Evolutionary conservation across 768 basidiomycete species (phyloP), one percentile per base, ranked within the genome.

Genomic region (Hericium erinaceus): DNA sequence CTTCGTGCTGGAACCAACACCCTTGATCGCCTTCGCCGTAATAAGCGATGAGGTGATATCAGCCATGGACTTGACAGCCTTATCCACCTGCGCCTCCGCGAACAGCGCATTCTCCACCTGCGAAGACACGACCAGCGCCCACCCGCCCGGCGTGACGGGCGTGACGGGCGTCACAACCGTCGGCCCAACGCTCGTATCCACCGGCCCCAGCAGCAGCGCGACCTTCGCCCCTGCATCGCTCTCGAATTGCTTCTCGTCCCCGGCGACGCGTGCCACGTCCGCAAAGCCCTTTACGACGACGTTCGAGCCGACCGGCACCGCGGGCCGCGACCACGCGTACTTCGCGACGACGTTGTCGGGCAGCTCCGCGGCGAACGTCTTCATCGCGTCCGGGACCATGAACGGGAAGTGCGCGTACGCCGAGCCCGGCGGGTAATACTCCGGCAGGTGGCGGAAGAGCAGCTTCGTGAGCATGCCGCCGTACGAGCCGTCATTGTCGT

Each of bases 381-480:
- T 66, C 75, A 84, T 78, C 57, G 61, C 70, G 16, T 66, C 65
- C 37, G 90, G 89, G 4, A 79, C 80, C 64, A 87, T 65, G 77
- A 94, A 87, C 10, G 92, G 90, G 78, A 93, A 93, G 65, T 87
- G 84, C 1, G 82, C 88, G 64, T 89, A 89, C 2, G 77, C 76
- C 11, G 83, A 86, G 15, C 79, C 76, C 22, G 75, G 71, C 11
- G 82, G 80, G 68, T 87, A 93, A 60, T 85, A 75, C 20, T 82
- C 71, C 0, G 89, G 89, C 33, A 93, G 73, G 18, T 81, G 82
- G 51, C 80, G 77, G 76, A 87, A 85, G 55, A 93, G 77, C 26
- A 93, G 72, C 64, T 82, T 86, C 15, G 80, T 81, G 59, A 92
- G 76, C 70, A 88, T 77, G 16, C 89, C 89, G 16, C 89, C 90